phyloP scores from a whole-genome alignment of 108 stramenopile genomes.

The Skeletonema tropicum region DNA sequence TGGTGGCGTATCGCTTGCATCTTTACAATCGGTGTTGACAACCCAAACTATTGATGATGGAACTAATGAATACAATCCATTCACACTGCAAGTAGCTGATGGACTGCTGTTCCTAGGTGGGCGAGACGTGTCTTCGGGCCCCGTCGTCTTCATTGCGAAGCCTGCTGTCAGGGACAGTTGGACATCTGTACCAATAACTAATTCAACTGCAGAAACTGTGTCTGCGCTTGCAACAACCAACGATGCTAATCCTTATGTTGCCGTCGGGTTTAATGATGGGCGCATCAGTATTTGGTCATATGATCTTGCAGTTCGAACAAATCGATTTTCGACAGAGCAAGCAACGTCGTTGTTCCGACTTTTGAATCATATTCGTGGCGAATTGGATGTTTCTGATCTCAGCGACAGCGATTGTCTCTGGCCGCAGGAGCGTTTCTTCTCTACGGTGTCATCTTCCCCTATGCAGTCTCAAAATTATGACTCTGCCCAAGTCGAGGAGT shows the following conservation, averaged over 20 bases:
- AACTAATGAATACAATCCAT: conserved; percentile 52
- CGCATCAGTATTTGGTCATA: conserved; percentile 75
- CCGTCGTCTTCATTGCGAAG: conserved; percentile 73
- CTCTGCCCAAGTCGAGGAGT: background rate
- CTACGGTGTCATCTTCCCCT: background rate
- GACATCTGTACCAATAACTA: conserved; percentile 65
- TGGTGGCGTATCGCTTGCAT: conserved; percentile 39
- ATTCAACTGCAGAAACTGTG: conserved; percentile 37
- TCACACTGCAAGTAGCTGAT: conserved; percentile 66
- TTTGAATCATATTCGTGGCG: conserved; percentile 56
- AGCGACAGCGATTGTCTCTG: conserved; percentile 41
- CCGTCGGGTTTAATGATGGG: conserved; percentile 78
- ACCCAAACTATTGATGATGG: conserved; percentile 52
- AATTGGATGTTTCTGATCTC: conserved; percentile 35
- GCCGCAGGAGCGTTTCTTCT: conserved; percentile 22
- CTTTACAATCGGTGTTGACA: conserved; percentile 67
- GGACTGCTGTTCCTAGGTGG: conserved; percentile 83
- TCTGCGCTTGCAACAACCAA: conserved; percentile 52
- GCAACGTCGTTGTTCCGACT: conserved; percentile 43
- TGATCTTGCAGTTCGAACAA: conserved; percentile 62
- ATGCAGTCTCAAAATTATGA: background rate
- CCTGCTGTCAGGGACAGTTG: conserved; percentile 75
- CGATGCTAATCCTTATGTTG: conserved; percentile 51
- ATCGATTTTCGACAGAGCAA: conserved; percentile 20
- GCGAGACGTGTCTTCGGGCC: conserved; percentile 33